phyloP scores from a whole-genome alignment of 331 rosid species.

The Malus hybrid region DNA sequence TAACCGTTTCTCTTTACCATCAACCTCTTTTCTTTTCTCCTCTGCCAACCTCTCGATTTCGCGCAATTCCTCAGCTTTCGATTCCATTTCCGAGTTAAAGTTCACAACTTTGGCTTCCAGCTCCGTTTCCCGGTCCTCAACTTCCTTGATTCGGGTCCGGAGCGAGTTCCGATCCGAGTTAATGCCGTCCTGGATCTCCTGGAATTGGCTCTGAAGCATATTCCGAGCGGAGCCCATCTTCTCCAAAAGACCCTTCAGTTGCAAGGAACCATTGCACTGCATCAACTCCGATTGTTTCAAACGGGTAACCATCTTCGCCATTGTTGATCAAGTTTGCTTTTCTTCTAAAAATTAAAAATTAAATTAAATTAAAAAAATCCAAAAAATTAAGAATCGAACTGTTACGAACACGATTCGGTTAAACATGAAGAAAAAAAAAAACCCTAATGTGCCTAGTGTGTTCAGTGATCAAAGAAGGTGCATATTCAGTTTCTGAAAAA shows the following conservation, averaged over 20 bases:
- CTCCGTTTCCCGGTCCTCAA: neutral
- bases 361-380: too few relatives aligned
- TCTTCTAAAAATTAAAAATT: neutral
- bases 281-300: neutral
- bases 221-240: neutral
- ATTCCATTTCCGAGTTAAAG: constrained; percentile 4
- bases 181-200: neutral
- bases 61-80: constrained; percentile 1
- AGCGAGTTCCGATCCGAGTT: neutral
- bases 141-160: neutral
- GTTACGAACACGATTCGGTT: neutral
- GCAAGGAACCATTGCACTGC: neutral
- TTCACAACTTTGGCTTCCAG: neutral
- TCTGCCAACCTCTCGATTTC: neutral
- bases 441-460: neutral
- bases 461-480: neutral
- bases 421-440: neutral
- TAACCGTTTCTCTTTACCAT: constrained; percentile 9
- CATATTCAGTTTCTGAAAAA: neutral
- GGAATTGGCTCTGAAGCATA: neutral
- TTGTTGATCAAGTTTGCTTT: neutral
- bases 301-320: neutral
- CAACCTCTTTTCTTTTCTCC: constrained; percentile 16
- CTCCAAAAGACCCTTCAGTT: neutral
- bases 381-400: too few relatives aligned